phyloP scores from a whole-genome alignment of 202 grass and related monocot species.

The Digitaria exilis region DNA sequence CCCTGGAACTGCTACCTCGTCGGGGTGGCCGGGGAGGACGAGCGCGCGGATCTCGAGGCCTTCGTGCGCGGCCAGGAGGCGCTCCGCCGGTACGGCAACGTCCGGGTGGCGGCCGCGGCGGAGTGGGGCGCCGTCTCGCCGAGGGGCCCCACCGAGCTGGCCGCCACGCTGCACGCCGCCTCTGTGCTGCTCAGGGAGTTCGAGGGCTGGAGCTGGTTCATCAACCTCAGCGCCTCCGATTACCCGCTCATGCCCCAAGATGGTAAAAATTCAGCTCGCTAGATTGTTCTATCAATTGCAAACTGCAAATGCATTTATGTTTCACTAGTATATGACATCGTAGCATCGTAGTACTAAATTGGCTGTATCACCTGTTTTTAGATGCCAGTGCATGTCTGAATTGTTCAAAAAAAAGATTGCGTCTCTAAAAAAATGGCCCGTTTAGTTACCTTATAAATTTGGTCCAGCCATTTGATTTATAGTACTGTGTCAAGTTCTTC shows the following conservation, averaged over 20 bases:
- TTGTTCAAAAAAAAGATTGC: too few species aligned
- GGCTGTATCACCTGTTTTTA: background rate
- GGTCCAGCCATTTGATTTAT: background rate
- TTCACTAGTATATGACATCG: background rate
- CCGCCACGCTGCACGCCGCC: constrained; percentile 75
- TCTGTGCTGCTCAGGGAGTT: constrained; percentile 61
- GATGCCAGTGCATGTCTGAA: too few species aligned
- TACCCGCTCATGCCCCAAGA: constrained; percentile 91
- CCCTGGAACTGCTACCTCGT: constrained; percentile 94
- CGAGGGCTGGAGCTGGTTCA: constrained; percentile 83
- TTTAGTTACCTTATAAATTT: background rate
- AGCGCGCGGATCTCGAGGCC: constrained; percentile 72
- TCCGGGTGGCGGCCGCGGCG: constrained; percentile 44
- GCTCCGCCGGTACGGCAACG: constrained; percentile 60
- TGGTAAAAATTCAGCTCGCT: constrained; percentile 56
- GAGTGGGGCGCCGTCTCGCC: constrained; percentile 51
- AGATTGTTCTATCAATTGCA: background rate
- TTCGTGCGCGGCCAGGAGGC: constrained; percentile 64
- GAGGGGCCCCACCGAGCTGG: constrained; percentile 63
- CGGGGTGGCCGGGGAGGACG: constrained; percentile 58
- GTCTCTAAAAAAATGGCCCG: background rate
- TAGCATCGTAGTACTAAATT: background rate
- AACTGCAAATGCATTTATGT: background rate
- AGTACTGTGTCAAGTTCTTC: background rate
- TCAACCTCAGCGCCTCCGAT: constrained; percentile 89